phyloP scores from a whole-genome alignment of 306 rosid species.

The Canavalia gladiata region DNA sequence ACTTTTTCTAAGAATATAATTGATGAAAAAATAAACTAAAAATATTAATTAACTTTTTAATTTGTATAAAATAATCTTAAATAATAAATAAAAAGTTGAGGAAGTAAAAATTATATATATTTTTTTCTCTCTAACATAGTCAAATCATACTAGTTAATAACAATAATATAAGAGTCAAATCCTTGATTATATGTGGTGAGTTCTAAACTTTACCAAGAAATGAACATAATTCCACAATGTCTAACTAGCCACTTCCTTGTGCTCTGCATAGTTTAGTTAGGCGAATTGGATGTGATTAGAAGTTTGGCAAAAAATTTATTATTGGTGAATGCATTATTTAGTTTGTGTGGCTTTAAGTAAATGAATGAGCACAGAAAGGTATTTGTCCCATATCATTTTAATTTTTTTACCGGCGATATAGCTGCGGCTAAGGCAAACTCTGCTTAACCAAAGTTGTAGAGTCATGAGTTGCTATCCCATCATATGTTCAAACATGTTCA shows the following conservation, averaged over 20 bases:
- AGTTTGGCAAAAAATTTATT: neutral
- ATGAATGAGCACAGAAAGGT: neutral
- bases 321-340: slow-evolving; percentile 2
- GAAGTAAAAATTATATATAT: no score
- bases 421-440: slow-evolving; percentile 29
- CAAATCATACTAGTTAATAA: no score
- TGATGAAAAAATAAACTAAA: no score
- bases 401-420: slow-evolving; percentile 7
- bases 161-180: no score
- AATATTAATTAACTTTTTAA: no score
- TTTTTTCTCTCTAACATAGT: no score
- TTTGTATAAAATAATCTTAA: no score
- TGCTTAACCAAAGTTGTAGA: slow-evolving; percentile 44
- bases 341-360: slow-evolving; percentile 25
- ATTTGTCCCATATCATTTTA: neutral
- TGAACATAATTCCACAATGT: slow-evolving; percentile 12
- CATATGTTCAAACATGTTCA: slow-evolving; percentile 39
- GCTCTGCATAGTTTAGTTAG: slow-evolving; percentile 35
- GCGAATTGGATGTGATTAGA: neutral
- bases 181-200: neutral
- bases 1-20: no score
- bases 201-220: slow-evolving; percentile 16
- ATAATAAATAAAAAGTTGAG: no score
- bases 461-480: slow-evolving; percentile 47
- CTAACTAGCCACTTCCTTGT: slow-evolving; percentile 34